Evolutionary conservation across 2,329 filamentous ascomycete species (phyloP), one percentile per base, ranked within the genome.

Genomic region (Sarocladium strictum): DNA sequence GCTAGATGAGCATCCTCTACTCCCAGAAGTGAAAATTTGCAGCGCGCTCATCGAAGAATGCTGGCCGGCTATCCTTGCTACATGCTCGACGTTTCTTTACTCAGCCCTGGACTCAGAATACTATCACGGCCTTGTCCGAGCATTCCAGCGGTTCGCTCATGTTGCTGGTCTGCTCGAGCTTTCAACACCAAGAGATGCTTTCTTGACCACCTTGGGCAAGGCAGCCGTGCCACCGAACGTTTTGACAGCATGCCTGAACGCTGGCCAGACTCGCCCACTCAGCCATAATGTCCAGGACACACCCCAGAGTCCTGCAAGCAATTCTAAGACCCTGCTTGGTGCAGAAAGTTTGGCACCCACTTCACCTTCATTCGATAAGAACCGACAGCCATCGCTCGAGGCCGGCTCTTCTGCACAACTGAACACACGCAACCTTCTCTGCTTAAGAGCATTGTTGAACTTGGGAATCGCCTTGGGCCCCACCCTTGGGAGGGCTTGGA

Each of bases 91-190:
- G 0, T 99, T 97, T 65, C 74, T 99, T 17, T 95, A 96, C 65
- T 90, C 94, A 27, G 85, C 93, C 0, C 75, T 99, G 3, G 94
- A 99, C 66, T 87, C 90, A 1, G 91, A 97, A 53, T 97, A 94
- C 62, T 99, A 97, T 63, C 92, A 97, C 61, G 84, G 87, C 10
- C 76, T 99, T 1, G 93, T 99, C 23, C 83, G 94, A 60, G 89
- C 93, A 0, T 96, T 97, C 61, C 94, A 99, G 64, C 91, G 95
- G 60, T 89, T 99, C 63, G 89, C 94, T 1, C 95, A 99, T 66
- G 93, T 97, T 2, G 90, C 94, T 37, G 95, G 94, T 4, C 76
- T 99, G 47, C 72, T 99, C 9, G 85, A 92, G 58, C 80, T 97
- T 10, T 76, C 80, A 12, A 97, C 93, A 0, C 92, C 94, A 0